Evolutionary conservation across 2,329 filamentous ascomycete genomes (phyloP).

Genomic region (Claviceps sorghi): DNA sequence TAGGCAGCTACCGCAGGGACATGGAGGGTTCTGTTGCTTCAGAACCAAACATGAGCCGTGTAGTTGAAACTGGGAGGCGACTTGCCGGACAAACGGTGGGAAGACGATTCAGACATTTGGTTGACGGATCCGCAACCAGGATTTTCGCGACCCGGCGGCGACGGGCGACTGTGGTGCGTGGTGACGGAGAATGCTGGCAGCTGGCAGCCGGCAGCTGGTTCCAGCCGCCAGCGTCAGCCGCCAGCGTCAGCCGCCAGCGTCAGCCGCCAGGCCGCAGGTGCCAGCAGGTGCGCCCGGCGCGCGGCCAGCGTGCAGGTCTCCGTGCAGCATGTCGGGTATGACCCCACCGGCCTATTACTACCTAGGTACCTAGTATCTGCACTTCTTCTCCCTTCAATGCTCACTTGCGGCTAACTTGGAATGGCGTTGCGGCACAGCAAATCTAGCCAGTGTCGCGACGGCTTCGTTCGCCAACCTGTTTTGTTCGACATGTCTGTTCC

Average conservation of each 20-base stretch:
- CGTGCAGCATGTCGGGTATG: too few relatives aligned
- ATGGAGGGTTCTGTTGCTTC: not conserved
- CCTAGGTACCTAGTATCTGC: too few relatives aligned
- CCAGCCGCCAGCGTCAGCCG: not conserved
- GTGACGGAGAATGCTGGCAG: not conserved
- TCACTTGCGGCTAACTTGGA: not conserved
- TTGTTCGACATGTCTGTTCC: not conserved
- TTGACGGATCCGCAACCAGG: not conserved
- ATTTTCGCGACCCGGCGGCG: not conserved
- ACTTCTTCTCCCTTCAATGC: too few relatives aligned
- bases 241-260: not conserved
- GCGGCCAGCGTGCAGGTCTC: not conserved
- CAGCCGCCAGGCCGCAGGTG: not conserved
- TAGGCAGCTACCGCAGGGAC: not conserved
- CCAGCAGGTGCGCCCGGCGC: not conserved
- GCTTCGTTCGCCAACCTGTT: not conserved
- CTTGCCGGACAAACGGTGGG: not conserved
- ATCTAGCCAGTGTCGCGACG: not conserved
- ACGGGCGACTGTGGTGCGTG: not conserved
- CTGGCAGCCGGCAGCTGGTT: not conserved
- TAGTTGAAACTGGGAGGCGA: not conserved
- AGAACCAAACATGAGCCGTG: not conserved
- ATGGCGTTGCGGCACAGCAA: not conserved
- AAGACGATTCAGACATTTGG: not conserved
- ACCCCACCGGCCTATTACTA: too few relatives aligned